Base-by-base conservation (phyloP, 305 asterid genomes). In the Ajuga reptans region DNA sequence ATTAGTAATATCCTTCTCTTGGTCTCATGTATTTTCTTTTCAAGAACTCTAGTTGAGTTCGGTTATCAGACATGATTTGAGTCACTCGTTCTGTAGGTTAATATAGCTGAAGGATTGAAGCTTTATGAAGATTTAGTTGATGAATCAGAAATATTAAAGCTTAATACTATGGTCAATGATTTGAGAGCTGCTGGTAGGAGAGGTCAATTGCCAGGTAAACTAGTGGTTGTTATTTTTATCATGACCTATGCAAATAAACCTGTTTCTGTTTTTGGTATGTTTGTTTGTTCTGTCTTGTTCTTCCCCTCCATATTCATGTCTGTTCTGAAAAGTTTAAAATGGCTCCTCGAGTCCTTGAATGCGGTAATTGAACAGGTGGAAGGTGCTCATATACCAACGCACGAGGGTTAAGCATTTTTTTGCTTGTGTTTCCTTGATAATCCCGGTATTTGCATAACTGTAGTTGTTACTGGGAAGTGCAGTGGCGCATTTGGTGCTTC, bases 51-150 rank as follows among this genome's bases (percentile, higher is more conserved):
- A 14, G 62, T 69, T 71, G 64, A 69, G 59, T 60, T 69, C 56
- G 66, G 59, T 59, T 74, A 29, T 49, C 61, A 54, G 58, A 64
- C 73, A 45, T 62, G 69, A 61, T 52, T 66, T 69, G 58, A 69
- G 61, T 79, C 31, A 41, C 74, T 69, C 50, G 60, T 72, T 63
- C 52, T 72, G 27, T 76, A 92, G 96, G 85, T 87, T 68, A 89
- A 92, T 76, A 80, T 82, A 37, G 89, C 86, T 71, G 98, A 92
- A 72, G 96, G 98, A 66, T 63, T 92, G 87, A 87, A 88, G 81
- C 84, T 89, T 34, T 92, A 84, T 58, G 92, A 86, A 76, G 84
- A 83, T 72, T 56, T 86, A 46, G 39, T 89, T 49, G 80, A 80
- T 71, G 82, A 75, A 59, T 84, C 92, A 33, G 89, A 82, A 75